A percentile compares a stretch with the other conserved stretches of the same genome.
Conservation (phyloP, 2,329 filamentous ascomycete genomes). For the Aspergillus amoenus region DNA sequence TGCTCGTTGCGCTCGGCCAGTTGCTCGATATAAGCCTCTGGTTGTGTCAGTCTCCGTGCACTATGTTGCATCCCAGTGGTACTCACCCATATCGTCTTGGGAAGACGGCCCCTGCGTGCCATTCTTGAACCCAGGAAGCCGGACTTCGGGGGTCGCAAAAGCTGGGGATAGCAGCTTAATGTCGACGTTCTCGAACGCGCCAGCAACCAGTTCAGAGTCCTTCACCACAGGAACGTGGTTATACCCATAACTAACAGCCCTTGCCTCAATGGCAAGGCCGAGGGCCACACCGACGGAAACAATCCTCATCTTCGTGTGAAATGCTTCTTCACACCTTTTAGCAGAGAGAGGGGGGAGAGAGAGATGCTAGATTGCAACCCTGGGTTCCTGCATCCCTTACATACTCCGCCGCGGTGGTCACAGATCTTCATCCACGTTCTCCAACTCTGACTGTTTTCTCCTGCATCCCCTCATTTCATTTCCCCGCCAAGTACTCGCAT, state of each 20-base stretch:
- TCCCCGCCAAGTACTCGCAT: no score
- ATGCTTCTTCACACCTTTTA: no score
- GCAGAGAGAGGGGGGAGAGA: no score
- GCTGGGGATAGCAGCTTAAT: slow-evolving; percentile 1
- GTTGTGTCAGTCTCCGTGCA: background rate
- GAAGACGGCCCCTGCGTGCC: slow-evolving; percentile 6
- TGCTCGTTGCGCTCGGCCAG: slow-evolving; percentile 4
- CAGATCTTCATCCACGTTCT: no score
- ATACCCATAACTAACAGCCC: slow-evolving; percentile 3
- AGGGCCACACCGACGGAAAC: background rate
- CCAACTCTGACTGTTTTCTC: no score
- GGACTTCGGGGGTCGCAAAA: slow-evolving; percentile 3
- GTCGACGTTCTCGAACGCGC: background rate
- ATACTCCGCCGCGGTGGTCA: no score
- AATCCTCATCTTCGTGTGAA: no score
- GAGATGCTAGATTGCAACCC: no score
- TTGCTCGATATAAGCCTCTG: slow-evolving; percentile 4
- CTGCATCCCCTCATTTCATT: no score
- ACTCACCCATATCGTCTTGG: slow-evolving; percentile 1
- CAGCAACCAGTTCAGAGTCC: background rate
- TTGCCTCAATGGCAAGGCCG: slow-evolving; percentile 1
- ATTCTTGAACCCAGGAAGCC: slow-evolving; percentile 7
- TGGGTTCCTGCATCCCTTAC: no score
- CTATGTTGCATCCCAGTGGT: background rate
- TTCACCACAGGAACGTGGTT: slow-evolving; percentile 3